Evolutionary conservation across 2,329 filamentous ascomycete genomes (phyloP).

Genomic region (Colletotrichum truncatum): DNA sequence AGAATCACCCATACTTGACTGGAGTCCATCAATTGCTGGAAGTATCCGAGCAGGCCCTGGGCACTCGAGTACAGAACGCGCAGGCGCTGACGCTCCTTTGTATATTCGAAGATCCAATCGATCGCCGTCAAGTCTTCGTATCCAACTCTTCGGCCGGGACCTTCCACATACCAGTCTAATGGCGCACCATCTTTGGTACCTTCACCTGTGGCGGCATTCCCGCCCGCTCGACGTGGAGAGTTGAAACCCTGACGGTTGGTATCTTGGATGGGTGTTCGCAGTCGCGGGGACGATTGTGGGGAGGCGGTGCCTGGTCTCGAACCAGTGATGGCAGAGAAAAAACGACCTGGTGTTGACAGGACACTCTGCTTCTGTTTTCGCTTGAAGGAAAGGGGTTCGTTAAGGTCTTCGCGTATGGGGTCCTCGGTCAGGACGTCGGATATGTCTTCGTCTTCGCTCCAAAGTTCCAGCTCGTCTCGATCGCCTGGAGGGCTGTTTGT

Average conservation of each 20-base stretch:
- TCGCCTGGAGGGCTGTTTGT: constrained; percentile 43
- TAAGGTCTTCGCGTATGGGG: constrained; percentile 59
- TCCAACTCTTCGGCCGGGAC: constrained; percentile 86
- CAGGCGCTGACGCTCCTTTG: constrained; percentile 90
- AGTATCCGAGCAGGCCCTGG: constrained; percentile 76
- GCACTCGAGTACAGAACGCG: constrained; percentile 77
- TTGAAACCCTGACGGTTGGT: constrained; percentile 31
- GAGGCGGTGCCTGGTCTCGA: constrained; percentile 37
- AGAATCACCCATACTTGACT: constrained; percentile 94
- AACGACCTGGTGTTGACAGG: constrained; percentile 55
- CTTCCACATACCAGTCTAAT: constrained; percentile 89
- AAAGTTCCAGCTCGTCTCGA: constrained; percentile 58
- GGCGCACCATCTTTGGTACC: constrained; percentile 55
- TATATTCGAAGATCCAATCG: constrained; percentile 99
- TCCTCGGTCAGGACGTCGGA: constrained; percentile 61
- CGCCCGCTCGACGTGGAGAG: constrained; percentile 25
- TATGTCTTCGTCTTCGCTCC: constrained; percentile 48
- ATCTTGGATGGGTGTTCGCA: constrained; percentile 33
- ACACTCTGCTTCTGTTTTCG: constrained; percentile 67
- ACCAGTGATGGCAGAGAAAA: constrained; percentile 59
- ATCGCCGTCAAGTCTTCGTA: constrained; percentile 98
- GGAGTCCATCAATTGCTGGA: constrained; percentile 79
- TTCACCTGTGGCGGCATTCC: constrained; percentile 23
- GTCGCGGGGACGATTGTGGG: constrained; percentile 27
- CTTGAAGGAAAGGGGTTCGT: constrained; percentile 74